Evolutionary conservation across 805 yeast species (phyloP).

Genomic region (Blastobotrys attinorum): DNA sequence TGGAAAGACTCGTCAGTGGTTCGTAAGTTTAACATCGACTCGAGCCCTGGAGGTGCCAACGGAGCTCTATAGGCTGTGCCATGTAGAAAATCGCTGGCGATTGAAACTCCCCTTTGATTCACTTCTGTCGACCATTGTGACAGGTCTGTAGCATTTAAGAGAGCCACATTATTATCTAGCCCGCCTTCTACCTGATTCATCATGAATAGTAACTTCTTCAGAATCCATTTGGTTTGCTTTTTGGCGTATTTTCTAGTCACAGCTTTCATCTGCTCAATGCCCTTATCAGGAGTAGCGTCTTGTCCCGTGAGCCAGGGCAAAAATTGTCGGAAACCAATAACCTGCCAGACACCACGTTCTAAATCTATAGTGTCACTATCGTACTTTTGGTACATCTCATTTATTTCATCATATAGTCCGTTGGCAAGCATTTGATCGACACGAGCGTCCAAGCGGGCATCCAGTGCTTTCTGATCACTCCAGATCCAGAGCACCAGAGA

Average conservation of each 20-base stretch:
- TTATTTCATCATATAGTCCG: conserved; percentile 68
- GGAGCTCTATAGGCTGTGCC: background rate
- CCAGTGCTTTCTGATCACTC: conserved; percentile 51
- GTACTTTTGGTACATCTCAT: conserved; percentile 43
- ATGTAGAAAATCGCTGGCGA: conserved; percentile 37
- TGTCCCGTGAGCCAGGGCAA: conserved; percentile 22
- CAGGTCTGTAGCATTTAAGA: conserved; percentile 74
- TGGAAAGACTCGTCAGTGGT: conserved; percentile 16
- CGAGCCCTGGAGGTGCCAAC: conserved; percentile 33
- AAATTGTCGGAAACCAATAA: conserved; percentile 69
- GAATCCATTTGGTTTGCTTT: conserved; percentile 86
- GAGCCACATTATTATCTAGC: conserved; percentile 56
- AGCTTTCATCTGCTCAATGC: conserved; percentile 70
- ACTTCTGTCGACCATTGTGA: conserved; percentile 53
- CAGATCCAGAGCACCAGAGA: conserved; percentile 73
- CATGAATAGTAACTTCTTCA: conserved; percentile 58
- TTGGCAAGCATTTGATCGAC: conserved; percentile 74
- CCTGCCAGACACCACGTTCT: conserved; percentile 85
- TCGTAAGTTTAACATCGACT: conserved; percentile 23
- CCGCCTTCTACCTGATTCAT: conserved; percentile 41
- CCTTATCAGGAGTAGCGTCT: conserved; percentile 31
- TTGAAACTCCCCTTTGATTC: conserved; percentile 42
- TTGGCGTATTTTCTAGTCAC: conserved; percentile 83
- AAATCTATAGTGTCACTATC: conserved; percentile 35
- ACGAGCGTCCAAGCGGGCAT: conserved; percentile 59